Evolutionary conservation across 2,329 filamentous ascomycete species (phyloP), one percentile per base, ranked within the genome.

Genomic region (Exutisphaerella laricina): DNA sequence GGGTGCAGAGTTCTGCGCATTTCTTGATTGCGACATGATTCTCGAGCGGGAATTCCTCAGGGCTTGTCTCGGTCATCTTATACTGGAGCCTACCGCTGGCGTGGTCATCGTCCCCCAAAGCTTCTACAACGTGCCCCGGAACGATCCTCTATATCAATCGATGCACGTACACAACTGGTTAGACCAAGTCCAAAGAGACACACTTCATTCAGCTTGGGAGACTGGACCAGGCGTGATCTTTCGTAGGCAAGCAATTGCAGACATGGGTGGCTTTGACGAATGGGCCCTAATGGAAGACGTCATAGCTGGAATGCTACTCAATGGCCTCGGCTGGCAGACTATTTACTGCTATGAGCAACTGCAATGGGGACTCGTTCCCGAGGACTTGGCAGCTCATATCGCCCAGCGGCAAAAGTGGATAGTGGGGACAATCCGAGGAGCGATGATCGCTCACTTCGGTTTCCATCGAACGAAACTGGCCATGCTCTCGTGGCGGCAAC

Each of bases 1-100:
- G 22, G 32, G 36, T 61, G 78, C 13, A 72, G 77, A 12, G 75
- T 53, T 81, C 70, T 58, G 82, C 57, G 79, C 78, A n/a, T 75
- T 75, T 28, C 65, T 84, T 23, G 80, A 84, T 56, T 79, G 79
- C 14, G 80, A 84, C 57, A 83, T 84, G 80, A 82, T 83, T 59
- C 75, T 78, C 5, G 76, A 81, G 58, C 68, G 66, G 39, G 65
- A 75, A 34, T 82, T 78, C 77, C 68, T 82, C 8, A 74, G 79
- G 30, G 73, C 76, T 55, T 59, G 81, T 46, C 54, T 80, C 9
- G 37, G 41, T 12, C 33, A 35, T 16, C 18, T 35, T 9, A 12
- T 35, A 14, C 9, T 35, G 8, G 33, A 35, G 10, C 18, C 17
- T 5, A 14, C 45, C 47, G 75, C 81, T 54, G 66, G 70, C 33